Conservation (phyloP, 2,329 filamentous ascomycete species). For the Talaromyces marneffei region DNA sequence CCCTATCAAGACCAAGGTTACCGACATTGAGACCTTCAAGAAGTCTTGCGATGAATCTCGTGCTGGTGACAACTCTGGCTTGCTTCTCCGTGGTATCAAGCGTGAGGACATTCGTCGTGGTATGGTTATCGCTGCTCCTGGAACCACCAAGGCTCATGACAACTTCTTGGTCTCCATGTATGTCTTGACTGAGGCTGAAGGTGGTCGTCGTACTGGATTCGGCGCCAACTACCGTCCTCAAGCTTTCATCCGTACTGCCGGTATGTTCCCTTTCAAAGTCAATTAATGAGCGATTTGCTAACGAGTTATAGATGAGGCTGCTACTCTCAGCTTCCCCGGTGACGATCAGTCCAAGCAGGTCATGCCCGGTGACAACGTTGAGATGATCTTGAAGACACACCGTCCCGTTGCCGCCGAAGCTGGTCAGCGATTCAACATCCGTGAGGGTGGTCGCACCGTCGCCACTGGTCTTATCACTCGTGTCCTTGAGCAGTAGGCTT, state of each 20-base stretch:
- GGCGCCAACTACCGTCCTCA: conserved; percentile 94
- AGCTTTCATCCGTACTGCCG: conserved; percentile 89
- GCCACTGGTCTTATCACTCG: conserved; percentile 77
- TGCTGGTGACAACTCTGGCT: conserved; percentile 96
- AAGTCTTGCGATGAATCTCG: conserved; percentile 97
- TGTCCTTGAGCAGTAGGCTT: conserved; percentile 45
- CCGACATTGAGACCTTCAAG: conserved; percentile 99
- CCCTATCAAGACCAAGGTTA: conserved; percentile 96
- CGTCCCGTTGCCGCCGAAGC: conserved; percentile 80
- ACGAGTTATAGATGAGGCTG: conserved; percentile 52
- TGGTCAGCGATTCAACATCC: conserved; percentile 95
- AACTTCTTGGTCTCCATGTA: conserved; percentile 96
- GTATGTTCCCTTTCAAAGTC: conserved; percentile 47
- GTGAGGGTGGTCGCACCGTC: conserved; percentile 88
- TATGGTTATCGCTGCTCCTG: conserved; percentile 86
- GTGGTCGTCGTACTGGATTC: conserved; percentile 95
- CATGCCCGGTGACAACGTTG: conserved; percentile 98
- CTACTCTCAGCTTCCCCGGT: conserved; percentile 78
- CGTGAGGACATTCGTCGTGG: conserved; percentile 91
- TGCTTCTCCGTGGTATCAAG: conserved; percentile 90
- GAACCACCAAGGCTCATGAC: conserved; percentile 75
- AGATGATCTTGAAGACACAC: conserved; percentile 87
- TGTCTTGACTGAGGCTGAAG: conserved; percentile 95
- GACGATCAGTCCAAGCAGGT: conserved; percentile 76
- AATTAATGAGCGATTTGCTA: background rate